A percentile compares a stretch with the other conserved stretches of the same genome.
Conservation (phyloP, 2,329 filamentous ascomycete genomes). For the Pyrenochaeta sp. region DNA sequence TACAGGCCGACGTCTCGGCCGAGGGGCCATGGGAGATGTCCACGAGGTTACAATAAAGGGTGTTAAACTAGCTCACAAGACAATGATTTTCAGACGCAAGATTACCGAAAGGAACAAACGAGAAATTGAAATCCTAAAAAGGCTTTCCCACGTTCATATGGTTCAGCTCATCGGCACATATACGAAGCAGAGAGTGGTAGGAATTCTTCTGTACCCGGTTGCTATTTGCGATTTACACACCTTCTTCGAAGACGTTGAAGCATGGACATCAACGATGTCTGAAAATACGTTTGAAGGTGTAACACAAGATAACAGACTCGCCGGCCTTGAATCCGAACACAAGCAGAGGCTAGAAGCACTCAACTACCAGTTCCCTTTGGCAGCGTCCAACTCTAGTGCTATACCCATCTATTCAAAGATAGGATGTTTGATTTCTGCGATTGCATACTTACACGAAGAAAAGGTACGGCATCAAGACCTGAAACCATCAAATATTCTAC, state of each 20-base stretch:
- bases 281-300: neutral
- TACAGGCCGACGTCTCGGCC: conserved; percentile 17
- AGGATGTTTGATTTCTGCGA: conserved; percentile 24
- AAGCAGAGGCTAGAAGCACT: conserved; percentile 8
- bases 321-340: conserved; percentile 4
- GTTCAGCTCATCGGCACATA: conserved; percentile 33
- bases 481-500: conserved; percentile 27
- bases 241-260: conserved; percentile 29
- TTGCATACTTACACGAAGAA: conserved; percentile 27
- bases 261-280: neutral
- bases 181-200: conserved; percentile 19
- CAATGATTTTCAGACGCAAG: conserved; percentile 15
- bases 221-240: conserved; percentile 27
- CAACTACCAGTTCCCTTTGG: conserved; percentile 3
- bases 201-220: conserved; percentile 26
- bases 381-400: neutral
- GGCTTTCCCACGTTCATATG: conserved; percentile 24
- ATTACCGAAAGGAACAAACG: conserved; percentile 19
- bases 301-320: neutral
- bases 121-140: conserved; percentile 31
- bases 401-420: conserved; percentile 13
- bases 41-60: conserved; percentile 20
- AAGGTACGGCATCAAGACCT: conserved; percentile 32
- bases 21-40: conserved; percentile 27
- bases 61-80: conserved; percentile 26